Evolutionary conservation across 2,329 filamentous ascomycete species (phyloP).

Genomic region (Talaromyces sp.): DNA sequence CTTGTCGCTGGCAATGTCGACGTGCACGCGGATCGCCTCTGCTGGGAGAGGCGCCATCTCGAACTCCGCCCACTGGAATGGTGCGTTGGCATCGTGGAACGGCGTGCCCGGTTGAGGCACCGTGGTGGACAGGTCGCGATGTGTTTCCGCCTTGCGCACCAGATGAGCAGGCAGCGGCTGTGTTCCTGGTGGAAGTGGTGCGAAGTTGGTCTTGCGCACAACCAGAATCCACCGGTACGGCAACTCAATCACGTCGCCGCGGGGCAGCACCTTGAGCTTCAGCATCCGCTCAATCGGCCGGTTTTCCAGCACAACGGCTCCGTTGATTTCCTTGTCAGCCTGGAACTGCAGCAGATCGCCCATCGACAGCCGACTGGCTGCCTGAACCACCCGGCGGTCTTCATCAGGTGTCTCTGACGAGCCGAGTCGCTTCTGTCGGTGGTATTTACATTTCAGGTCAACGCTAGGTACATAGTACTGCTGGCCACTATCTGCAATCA

Average conservation of each 20-base stretch:
- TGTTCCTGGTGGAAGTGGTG: slow-evolving; percentile 45
- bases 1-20: slow-evolving; percentile 61
- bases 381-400: slow-evolving; percentile 64
- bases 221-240: slow-evolving; percentile 54
- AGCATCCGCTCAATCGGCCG: slow-evolving; percentile 69
- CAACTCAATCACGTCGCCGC: slow-evolving; percentile 58
- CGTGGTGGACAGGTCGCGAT: slow-evolving; percentile 57
- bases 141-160: slow-evolving; percentile 50
- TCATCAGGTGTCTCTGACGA: slow-evolving; percentile 63
- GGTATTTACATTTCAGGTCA: slow-evolving; percentile 91
- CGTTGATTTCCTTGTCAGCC: slow-evolving; percentile 81
- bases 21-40: slow-evolving; percentile 62
- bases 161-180: slow-evolving; percentile 48
- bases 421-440: slow-evolving; percentile 81
- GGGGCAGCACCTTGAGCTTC: slow-evolving; percentile 77
- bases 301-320: slow-evolving; percentile 83
- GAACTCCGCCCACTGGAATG: slow-evolving; percentile 77
- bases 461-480: slow-evolving; percentile 91
- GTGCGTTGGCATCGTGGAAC: slow-evolving; percentile 56
- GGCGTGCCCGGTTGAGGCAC: slow-evolving; percentile 62
- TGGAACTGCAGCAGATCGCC: slow-evolving; percentile 86
- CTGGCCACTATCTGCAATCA: slow-evolving; percentile 83
- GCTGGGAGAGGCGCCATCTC: slow-evolving; percentile 56
- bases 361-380: slow-evolving; percentile 64
- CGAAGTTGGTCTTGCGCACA: slow-evolving; percentile 49